Base-by-base conservation (phyloP, 352 stramenopile genomes). In the Phytophthora podocarpi region DNA sequence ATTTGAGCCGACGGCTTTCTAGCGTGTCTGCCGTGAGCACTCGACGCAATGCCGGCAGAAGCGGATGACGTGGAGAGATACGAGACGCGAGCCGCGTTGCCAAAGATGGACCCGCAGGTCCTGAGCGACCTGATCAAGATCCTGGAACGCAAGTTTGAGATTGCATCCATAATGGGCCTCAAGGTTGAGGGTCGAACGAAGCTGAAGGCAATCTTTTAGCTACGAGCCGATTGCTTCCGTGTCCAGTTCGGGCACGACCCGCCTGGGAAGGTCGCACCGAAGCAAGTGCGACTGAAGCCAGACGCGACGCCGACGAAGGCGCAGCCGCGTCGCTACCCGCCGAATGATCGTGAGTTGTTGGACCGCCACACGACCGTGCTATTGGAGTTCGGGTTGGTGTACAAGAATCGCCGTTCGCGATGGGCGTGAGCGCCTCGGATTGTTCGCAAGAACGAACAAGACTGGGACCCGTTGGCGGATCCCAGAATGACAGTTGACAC, bases 401-500 rank as follows among this genome's bases (percentile, higher is more conserved):
- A 36, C 26, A 27, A 28, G 37, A 69, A 69, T 13, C 47, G 57
- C 20, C n/a, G 52, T 2, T 37, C 31, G 5, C 18, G 32, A 1
- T 69, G 40, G 51, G 39, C 37, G 23, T 69, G 51, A n/a, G 26
- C 59, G 12, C 24, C 59, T 6, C 27, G 47, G 10, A 57, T 51
- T 16, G 51, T 58, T 0, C 26, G 18, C 11, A 69, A 62, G 34
- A 55, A 49, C 23, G 49, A 58, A 21, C 35, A 54, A 18, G 35
- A 50, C 12, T 43, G 26, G 8, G 42, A 51, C 27, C 58, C 32
- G 3, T 42, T 49, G 0, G 42, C 54, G 2, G 51, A 67, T 40
- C 53, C 55, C 2, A 16, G 67, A 28, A 71, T 75, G 67, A 69
- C 67, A 0, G 61, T 72, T 18, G 56, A 76, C 21, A 59, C 35